phyloP scores from a whole-genome alignment of 257 asterid species.

The Haberlea rhodopensis region DNA sequence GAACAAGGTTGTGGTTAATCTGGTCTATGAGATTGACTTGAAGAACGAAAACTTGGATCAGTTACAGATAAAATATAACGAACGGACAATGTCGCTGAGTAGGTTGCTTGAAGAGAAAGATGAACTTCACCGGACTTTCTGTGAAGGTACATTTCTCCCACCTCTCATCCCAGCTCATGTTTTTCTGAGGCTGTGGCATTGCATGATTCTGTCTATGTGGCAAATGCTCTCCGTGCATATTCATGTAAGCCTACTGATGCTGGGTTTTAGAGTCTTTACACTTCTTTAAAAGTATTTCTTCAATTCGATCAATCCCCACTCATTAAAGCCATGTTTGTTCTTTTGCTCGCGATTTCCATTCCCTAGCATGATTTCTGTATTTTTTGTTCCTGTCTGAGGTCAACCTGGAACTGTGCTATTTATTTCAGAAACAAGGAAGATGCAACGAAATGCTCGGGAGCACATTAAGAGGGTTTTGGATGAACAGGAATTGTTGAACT shows the following conservation, averaged over 20 bases:
- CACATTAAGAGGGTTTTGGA: constrained; percentile 60
- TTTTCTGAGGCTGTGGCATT: constrained; percentile 9
- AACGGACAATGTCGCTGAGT: constrained; percentile 57
- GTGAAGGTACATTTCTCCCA: constrained; percentile 55
- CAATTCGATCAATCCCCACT: background rate
- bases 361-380: constrained; percentile 9
- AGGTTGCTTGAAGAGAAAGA: constrained; percentile 91
- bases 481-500: constrained; percentile 67
- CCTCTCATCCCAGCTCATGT: constrained; percentile 13
- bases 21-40: constrained; percentile 66
- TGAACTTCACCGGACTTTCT: constrained; percentile 60
- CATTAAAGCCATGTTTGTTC: background rate
- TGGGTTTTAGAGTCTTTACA: background rate
- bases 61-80: constrained; percentile 53
- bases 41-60: constrained; percentile 66
- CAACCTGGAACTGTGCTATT: background rate
- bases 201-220: background rate
- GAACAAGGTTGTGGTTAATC: constrained; percentile 47
- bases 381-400: constrained; percentile 1
- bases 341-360: background rate
- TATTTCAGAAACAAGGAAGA: constrained; percentile 65
- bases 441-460: constrained; percentile 72
- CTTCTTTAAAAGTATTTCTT: background rate
- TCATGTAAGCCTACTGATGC: no score
- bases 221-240: background rate